These are phyloP conservation scores for Austroboletus festivus DNA, from an alignment of 768 basidiomycete genomes.

Conservation along the genomic window DNA sequence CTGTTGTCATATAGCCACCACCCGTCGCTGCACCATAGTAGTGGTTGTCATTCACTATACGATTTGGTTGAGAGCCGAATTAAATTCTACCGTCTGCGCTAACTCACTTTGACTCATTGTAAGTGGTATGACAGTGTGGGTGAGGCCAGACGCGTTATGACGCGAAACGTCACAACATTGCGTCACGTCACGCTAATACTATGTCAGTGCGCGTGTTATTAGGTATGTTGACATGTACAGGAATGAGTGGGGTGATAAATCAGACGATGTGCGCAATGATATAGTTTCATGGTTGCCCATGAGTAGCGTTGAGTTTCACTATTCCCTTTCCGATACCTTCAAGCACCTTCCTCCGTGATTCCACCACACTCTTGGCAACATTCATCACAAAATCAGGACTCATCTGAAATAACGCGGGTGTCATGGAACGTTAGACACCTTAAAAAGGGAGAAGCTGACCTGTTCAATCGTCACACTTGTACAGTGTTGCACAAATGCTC, in stretches of 20 bases:
- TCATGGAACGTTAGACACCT: slow-evolving; percentile 1
- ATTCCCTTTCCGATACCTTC: slow-evolving; percentile 75
- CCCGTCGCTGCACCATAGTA: slow-evolving; percentile 44
- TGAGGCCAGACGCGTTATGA: slow-evolving; percentile 22
- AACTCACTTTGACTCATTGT: slow-evolving; percentile 46
- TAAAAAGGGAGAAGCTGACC: slow-evolving; percentile 26
- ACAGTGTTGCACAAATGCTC: slow-evolving; percentile 51
- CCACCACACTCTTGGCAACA: slow-evolving; percentile 61
- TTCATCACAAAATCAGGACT: slow-evolving; percentile 61
- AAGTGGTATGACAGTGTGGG: slow-evolving; percentile 3
- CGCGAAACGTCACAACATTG: slow-evolving; percentile 28
- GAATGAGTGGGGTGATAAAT: slow-evolving; percentile 27
- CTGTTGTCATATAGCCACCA: slow-evolving; percentile 57
- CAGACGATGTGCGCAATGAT: slow-evolving; percentile 6
- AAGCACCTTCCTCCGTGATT: slow-evolving; percentile 66
- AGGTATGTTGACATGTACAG: slow-evolving; percentile 13
- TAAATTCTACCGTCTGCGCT: background rate
- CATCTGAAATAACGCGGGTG: slow-evolving; percentile 38
- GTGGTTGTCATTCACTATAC: slow-evolving; percentile 34
- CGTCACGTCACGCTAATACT: slow-evolving; percentile 2
- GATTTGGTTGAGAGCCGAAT: slow-evolving; percentile 6
- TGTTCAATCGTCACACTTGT: slow-evolving; percentile 35
- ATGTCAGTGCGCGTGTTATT: background rate
- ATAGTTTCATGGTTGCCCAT: slow-evolving; percentile 28
- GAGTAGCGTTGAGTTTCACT: slow-evolving; percentile 44